Evolutionary conservation across 495 filamentous ascomycete genomes (phyloP).

Genomic region (Aspergillus panamensis): DNA sequence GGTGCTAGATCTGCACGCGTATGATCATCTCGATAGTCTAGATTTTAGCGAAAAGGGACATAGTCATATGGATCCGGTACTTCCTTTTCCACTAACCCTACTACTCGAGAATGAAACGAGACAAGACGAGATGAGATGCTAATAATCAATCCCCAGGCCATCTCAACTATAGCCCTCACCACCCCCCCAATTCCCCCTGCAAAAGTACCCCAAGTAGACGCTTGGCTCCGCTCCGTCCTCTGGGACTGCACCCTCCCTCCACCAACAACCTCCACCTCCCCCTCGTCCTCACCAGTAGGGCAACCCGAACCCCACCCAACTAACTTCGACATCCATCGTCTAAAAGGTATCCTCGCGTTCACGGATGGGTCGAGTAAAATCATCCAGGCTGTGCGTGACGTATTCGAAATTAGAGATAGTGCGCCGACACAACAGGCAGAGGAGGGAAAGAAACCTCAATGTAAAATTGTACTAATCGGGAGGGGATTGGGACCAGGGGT

Average conservation of each 20-base stretch:
- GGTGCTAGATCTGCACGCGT: conserved; percentile 87
- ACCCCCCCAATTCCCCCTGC: conserved; percentile 52
- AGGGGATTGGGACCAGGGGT: conserved; percentile 48
- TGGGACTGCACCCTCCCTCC: conserved; percentile 72
- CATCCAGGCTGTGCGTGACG: conserved; percentile 86
- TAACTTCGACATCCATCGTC: conserved; percentile 72
- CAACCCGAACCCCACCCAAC: conserved; percentile 15
- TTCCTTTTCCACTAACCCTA: conserved; percentile 16
- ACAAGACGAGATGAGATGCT: not conserved
- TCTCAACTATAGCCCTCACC: conserved; percentile 75
- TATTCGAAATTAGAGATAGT: conserved; percentile 84
- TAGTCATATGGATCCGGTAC: conserved; percentile 79
- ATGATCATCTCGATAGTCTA: conserved; percentile 70
- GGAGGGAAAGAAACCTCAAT: conserved; percentile 30
- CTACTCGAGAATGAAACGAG: not conserved
- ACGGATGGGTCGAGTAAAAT: conserved; percentile 63
- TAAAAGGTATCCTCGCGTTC: conserved; percentile 72
- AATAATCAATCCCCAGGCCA: conserved; percentile 52
- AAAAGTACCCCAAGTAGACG: conserved; percentile 62
- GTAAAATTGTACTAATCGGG: conserved; percentile 82
- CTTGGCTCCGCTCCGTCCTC: conserved; percentile 77
- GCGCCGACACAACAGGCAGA: conserved; percentile 27
- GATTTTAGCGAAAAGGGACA: conserved; percentile 65
- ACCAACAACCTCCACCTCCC: conserved; percentile 8
- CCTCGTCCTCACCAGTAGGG: not conserved